Conservation (phyloP, 202 grass and related monocot genomes). For the Bolboschoenoplectus hybrid region DNA sequence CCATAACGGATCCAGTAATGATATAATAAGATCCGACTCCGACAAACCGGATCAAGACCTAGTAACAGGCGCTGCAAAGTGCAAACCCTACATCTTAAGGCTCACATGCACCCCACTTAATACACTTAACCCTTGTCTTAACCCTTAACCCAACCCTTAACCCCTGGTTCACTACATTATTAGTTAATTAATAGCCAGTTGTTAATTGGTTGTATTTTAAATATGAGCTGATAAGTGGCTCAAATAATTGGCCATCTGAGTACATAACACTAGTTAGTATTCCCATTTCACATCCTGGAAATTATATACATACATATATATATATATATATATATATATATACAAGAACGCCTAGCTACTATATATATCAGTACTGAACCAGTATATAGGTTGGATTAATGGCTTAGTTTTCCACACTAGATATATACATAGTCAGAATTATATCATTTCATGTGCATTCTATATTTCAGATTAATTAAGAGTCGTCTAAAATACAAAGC, state of each 20-base stretch:
- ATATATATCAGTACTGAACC: too few relatives aligned
- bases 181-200: constrained; percentile 35
- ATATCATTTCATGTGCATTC: constrained; percentile 15
- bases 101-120: constrained; percentile 45
- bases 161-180: constrained; percentile 31
- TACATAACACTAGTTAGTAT: neutral
- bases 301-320: neutral
- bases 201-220: constrained; percentile 24
- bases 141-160: constrained; percentile 41
- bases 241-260: constrained; percentile 5
- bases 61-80: constrained; percentile 36
- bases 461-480: neutral
- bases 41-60: constrained; percentile 21
- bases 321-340: neutral
- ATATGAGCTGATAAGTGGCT: constrained; percentile 14
- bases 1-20: neutral
- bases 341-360: neutral
- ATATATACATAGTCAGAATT: neutral
- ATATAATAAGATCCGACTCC: constrained; percentile 6
- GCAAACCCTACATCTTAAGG: constrained; percentile 36
- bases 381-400: too few relatives aligned
- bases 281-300: neutral
- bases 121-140: constrained; percentile 42
- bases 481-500: neutral
- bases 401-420: too few relatives aligned